Evolutionary conservation across 768 basidiomycete genomes (phyloP), one percentile per base, ranked within the genome.

Genomic region (Porphyrellus cyaneotinctus): DNA sequence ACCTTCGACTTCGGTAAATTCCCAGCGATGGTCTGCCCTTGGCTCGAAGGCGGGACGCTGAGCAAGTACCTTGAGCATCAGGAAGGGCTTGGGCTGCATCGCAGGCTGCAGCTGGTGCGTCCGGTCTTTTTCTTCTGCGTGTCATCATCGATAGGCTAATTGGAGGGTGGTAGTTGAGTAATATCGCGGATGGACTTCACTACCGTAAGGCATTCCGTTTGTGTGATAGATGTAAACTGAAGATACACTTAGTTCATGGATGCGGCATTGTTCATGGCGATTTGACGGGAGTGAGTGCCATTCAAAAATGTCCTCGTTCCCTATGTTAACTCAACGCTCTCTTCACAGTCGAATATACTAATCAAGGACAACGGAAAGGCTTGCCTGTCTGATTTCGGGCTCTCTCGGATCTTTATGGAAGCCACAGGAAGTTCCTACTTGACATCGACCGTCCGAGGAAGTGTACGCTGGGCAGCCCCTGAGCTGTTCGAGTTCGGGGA

Each of bases 381-480:
- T 0, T 65, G 64, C 43, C 59, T 75, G 11, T 66, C 65, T 18
- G 74, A 74, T 58, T 74, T 73, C 20, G 73, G 73, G 9, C 61
- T 75, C 15, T 68, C 70, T 12, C 57, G 56, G 14, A 58, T 73
- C 23, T 53, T 65, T 30, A 60, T 53, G 48, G 68, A 70, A 22
- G 53, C 58, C 4, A 56, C 52, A 20, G 56, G 52, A 10, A 59
- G 54, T 15, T 57, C 59, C 7, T 70, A 67, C 47, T 42, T 62
- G 54, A 63, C 66, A 2, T 66, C 66, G 6, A 61, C 64, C n/a
- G 61, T 78, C 26, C 72, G 73, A 17, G 77, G 79, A 9, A 75
- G 74, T 22, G 67, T 78, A 31, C 71, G 77, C 1, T 79, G 79
- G 77, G 74, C 74, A 6, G 79, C 78, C 51, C 67, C 76, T 0